phyloP scores from a whole-genome alignment of 2,329 filamentous ascomycete genomes.

The Aspergillus japonicus region DNA sequence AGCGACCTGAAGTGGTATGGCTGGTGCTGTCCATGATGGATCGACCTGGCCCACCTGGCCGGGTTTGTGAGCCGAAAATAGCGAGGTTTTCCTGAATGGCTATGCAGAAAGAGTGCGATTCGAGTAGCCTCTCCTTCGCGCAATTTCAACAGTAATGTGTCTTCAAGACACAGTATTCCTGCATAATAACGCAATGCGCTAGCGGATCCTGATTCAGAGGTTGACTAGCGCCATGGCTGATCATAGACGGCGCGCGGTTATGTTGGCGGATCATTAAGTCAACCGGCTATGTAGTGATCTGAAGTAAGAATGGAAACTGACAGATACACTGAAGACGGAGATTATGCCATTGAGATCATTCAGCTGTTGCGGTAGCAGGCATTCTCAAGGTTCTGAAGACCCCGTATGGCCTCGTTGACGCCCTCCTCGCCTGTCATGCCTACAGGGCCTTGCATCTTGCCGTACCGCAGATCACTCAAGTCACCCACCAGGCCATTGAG shows the following conservation, averaged over 20 bases:
- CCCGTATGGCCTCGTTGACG: conserved; percentile 65
- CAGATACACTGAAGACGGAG: not conserved
- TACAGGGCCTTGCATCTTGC: conserved; percentile 57
- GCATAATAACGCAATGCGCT: not conserved
- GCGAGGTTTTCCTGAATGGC: no score
- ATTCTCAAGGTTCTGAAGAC: conserved; percentile 63
- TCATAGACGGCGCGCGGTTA: not conserved
- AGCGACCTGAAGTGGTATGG: not conserved
- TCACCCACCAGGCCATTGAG: conserved; percentile 67
- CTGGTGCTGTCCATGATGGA: not conserved
- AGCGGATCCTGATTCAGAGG: not conserved
- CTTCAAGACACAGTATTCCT: not conserved
- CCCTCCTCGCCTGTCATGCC: conserved; percentile 58
- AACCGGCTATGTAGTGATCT: not conserved
- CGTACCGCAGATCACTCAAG: conserved; percentile 80
- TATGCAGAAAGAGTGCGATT: no score
- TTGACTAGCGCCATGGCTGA: not conserved
- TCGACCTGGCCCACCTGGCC: not conserved
- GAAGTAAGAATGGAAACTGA: not conserved
- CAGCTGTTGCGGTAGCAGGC: conserved; percentile 52
- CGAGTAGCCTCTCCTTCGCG: no score
- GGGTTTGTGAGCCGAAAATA: not conserved
- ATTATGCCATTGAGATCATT: not conserved
- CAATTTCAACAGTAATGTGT: not conserved
- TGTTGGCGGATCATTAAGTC: not conserved